Conservation (phyloP, 495 filamentous ascomycete species). For the Letharia lupina region DNA sequence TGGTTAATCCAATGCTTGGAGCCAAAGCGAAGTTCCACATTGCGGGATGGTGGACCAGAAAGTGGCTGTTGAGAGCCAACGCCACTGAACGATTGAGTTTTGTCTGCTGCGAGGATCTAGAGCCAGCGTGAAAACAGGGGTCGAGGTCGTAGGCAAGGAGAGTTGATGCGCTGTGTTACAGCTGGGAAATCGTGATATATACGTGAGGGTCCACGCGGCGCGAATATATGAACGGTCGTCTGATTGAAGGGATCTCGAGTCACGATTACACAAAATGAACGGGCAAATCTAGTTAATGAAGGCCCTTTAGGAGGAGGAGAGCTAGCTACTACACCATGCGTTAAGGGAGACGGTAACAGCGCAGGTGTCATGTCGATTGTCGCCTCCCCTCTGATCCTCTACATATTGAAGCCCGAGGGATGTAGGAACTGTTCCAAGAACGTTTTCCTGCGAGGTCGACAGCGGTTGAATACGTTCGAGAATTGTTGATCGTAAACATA, state of each 20-base stretch:
- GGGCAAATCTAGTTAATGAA: neutral
- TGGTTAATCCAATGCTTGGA: slow-evolving; percentile 41
- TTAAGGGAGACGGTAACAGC: too few species aligned
- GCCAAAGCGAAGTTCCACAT: neutral
- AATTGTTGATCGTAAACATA: too few species aligned
- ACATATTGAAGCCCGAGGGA: too few species aligned
- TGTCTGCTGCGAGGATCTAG: neutral
- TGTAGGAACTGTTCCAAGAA: too few species aligned
- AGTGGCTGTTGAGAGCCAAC: neutral
- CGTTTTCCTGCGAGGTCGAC: too few species aligned
- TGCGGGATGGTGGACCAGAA: neutral
- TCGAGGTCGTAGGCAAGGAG: too few species aligned
- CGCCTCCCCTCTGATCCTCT: too few species aligned
- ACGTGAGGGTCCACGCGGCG: neutral
- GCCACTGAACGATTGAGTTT: neutral
- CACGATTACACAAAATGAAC: neutral
- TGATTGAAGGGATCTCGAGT: neutral
- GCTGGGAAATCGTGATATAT: neutral
- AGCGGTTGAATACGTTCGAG: too few species aligned
- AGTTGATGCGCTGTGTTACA: neutral
- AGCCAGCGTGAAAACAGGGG: too few species aligned
- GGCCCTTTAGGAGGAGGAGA: too few species aligned
- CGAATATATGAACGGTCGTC: neutral
- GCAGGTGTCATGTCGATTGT: too few species aligned
- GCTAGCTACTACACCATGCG: too few species aligned